Conservation (phyloP, 305 asterid genomes). For the Petunia hybrid region DNA sequence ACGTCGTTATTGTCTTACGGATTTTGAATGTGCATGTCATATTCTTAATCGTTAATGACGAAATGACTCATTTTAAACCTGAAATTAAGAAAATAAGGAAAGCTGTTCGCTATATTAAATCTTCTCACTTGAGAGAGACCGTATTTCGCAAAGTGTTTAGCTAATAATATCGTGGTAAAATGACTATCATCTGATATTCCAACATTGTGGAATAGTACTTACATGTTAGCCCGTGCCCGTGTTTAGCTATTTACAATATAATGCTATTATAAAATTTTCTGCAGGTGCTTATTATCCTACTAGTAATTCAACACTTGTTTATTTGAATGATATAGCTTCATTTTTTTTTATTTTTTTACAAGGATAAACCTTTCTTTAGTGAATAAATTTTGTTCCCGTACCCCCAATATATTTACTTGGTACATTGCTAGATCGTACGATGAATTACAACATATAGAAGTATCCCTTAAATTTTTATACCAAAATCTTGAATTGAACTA, state of each 20-base stretch:
- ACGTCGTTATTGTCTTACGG: not conserved
- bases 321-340: constrained; percentile 7
- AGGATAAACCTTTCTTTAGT: constrained; percentile 4
- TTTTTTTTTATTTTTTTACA: not conserved
- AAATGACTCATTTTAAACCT: constrained; percentile 10
- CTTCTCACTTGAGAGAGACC: not conserved
- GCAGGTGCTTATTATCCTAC: not conserved
- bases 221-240: not conserved
- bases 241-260: too few relatives aligned
- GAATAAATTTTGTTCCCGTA: not conserved
- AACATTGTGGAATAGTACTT: constrained; percentile 18
- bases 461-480: not conserved
- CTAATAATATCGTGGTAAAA: not conserved
- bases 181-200: not conserved
- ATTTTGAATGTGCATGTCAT: not conserved
- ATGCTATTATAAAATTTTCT: not conserved
- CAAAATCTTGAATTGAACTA: constrained; percentile 6
- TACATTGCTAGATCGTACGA: not conserved
- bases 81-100: constrained; percentile 8
- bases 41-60: not conserved
- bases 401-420: constrained; percentile 21
- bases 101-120: not conserved
- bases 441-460: not conserved
- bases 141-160: constrained; percentile 15
- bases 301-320: not conserved